Conservation (phyloP, 2,329 filamentous ascomycete species). For the Acephala macrosclerotiorum region DNA sequence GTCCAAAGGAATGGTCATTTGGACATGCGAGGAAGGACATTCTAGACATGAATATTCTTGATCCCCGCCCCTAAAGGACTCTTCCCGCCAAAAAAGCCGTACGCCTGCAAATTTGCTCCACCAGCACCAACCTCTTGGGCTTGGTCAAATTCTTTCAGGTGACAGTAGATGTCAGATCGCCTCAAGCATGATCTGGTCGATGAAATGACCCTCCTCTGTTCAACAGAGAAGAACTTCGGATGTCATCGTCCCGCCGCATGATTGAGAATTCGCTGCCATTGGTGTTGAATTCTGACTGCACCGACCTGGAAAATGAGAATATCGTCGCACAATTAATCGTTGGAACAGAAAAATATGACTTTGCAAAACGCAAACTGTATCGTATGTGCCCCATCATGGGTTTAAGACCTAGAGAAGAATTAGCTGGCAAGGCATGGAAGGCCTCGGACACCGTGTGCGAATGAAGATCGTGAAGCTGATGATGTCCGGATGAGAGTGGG, state of each 20-base stretch:
- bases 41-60: neutral
- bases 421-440: neutral
- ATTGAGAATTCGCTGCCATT: neutral
- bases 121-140: too few relatives aligned
- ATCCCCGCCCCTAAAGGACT: too few relatives aligned
- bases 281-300: neutral
- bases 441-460: neutral
- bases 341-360: neutral
- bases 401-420: neutral
- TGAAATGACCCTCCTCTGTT: neutral
- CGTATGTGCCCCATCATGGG: neutral
- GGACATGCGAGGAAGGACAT: slow-evolving; percentile 9
- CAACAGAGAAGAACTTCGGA: neutral
- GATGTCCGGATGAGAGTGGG: neutral
- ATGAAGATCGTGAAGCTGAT: neutral
- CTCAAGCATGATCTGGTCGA: neutral
- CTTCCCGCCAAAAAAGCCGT: too few relatives aligned
- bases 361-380: neutral
- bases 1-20: slow-evolving; percentile 19
- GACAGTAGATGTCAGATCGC: too few relatives aligned
- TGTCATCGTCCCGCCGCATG: neutral
- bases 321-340: neutral
- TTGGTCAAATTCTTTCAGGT: too few relatives aligned
- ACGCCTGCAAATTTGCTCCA: too few relatives aligned
- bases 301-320: neutral